Evolutionary conservation across 192 early-diverging fungal species (phyloP).

Genomic region (Linnemannia hyalina): DNA sequence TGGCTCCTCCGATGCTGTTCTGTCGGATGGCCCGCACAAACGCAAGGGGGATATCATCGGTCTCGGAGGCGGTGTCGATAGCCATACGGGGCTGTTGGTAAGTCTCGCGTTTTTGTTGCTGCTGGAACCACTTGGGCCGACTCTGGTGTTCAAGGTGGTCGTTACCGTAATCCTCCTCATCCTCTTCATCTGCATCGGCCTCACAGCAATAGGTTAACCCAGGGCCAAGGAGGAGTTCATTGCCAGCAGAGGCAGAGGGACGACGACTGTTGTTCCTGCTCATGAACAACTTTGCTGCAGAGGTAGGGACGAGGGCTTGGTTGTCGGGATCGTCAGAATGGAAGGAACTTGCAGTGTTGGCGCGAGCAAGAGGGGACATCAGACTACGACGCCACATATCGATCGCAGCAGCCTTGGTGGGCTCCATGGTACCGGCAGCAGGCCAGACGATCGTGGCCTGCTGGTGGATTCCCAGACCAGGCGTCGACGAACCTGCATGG

Average conservation of each 20-base stretch:
- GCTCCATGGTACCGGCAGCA: conserved; percentile 18
- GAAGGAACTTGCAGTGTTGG: not conserved
- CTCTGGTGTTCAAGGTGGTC: too few relatives aligned
- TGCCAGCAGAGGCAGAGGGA: not conserved
- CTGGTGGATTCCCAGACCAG: not conserved
- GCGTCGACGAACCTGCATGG: not conserved
- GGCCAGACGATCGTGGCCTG: conserved; percentile 17
- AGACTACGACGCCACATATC: conserved; percentile 42
- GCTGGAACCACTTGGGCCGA: conserved; percentile 7
- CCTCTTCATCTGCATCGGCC: not conserved
- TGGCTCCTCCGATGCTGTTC: not conserved
- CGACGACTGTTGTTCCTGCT: conserved; percentile 3
- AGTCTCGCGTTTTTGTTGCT: not conserved
- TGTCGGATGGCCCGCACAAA: not conserved
- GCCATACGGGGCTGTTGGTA: conserved; percentile 1
- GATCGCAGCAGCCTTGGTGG: conserved; percentile 39
- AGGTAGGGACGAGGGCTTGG: not conserved
- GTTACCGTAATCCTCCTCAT: not conserved
- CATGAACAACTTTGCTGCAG: not conserved
- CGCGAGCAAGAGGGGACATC: conserved; percentile 14
- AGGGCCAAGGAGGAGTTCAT: not conserved
- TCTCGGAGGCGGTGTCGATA: not conserved
- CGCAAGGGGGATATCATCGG: conserved; percentile 1
- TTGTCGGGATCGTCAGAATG: conserved; percentile 8
- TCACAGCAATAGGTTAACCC: not conserved